These are phyloP conservation scores for Strobilomyces echinocephalus DNA, from an alignment of 768 basidiomycete species.

Conservation along the genomic window DNA sequence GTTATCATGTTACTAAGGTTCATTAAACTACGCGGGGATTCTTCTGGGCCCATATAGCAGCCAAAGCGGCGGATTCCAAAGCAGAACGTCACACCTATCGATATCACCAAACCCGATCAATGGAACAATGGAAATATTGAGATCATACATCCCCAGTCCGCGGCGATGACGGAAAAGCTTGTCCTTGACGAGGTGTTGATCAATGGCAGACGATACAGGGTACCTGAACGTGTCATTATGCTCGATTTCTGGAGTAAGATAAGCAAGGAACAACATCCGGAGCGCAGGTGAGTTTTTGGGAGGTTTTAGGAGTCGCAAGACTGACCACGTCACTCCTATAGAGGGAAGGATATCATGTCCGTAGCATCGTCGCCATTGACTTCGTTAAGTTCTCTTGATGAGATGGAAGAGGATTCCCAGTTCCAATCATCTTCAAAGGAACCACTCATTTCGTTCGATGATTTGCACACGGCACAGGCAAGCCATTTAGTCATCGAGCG, in stretches of 20 bases:
- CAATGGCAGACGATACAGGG: constrained; percentile 84
- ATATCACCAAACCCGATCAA: constrained; percentile 66
- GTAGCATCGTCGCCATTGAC: constrained; percentile 68
- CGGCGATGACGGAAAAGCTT: constrained; percentile 44
- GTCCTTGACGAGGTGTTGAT: constrained; percentile 79
- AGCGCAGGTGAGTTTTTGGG: constrained; percentile 39
- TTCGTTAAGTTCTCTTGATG: constrained; percentile 69
- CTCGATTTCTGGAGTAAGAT: constrained; percentile 96
- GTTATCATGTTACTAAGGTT: not conserved
- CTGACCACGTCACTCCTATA: constrained; percentile 4
- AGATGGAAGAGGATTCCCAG: constrained; percentile 37
- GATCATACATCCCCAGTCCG: constrained; percentile 64
- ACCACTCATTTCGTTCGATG: constrained; percentile 38
- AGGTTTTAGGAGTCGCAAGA: not conserved
- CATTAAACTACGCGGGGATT: not conserved
- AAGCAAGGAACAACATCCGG: constrained; percentile 39
- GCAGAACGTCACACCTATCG: constrained; percentile 60
- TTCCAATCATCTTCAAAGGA: constrained; percentile 22
- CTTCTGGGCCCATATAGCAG: constrained; percentile 42
- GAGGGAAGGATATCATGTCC: constrained; percentile 36
- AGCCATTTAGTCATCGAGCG: constrained; percentile 9
- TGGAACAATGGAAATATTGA: constrained; percentile 93
- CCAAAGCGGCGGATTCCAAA: constrained; percentile 78
- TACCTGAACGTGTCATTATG: constrained; percentile 87
- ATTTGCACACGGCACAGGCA: constrained; percentile 59